phyloP scores from a whole-genome alignment of 2,329 filamentous ascomycete species.

The Ophiostoma pallidulum region DNA sequence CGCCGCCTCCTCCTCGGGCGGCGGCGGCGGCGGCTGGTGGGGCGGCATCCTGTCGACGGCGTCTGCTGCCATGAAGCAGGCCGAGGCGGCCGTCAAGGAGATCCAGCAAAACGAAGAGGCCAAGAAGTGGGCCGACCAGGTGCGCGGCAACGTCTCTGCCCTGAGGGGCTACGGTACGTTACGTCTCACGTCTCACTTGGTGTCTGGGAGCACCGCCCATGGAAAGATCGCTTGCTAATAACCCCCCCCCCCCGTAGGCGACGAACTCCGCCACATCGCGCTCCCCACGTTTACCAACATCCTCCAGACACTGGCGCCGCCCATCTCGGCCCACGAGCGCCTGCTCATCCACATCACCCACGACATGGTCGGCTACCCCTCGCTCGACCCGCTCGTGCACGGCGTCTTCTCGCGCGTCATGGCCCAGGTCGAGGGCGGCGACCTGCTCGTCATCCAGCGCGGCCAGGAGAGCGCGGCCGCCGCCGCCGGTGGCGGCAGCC shows the following conservation, averaged over 20 bases:
- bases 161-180: constrained; percentile 63
- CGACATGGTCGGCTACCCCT: constrained; percentile 88
- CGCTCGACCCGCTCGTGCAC: constrained; percentile 86
- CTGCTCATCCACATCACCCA: constrained; percentile 97
- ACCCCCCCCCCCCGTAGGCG: too few relatives aligned
- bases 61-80: constrained; percentile 79
- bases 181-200: too few relatives aligned
- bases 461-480: constrained; percentile 60
- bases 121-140: constrained; percentile 90
- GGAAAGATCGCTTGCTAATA: too few relatives aligned
- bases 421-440: constrained; percentile 97
- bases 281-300: constrained; percentile 92
- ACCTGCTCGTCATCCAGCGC: constrained; percentile 86
- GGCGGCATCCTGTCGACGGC: constrained; percentile 77
- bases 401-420: constrained; percentile 89
- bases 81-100: constrained; percentile 86
- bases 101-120: constrained; percentile 95
- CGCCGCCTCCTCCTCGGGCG: neutral
- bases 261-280: constrained; percentile 75
- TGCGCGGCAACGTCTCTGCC: constrained; percentile 76
- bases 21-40: constrained; percentile 73
- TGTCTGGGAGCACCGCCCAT: too few relatives aligned
- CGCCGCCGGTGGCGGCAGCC: neutral
- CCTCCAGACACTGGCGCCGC: constrained; percentile 87
- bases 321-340: constrained; percentile 92